Conservation (phyloP, 1,284 basidiomycete species). For the Lentinus polychrous region DNA sequence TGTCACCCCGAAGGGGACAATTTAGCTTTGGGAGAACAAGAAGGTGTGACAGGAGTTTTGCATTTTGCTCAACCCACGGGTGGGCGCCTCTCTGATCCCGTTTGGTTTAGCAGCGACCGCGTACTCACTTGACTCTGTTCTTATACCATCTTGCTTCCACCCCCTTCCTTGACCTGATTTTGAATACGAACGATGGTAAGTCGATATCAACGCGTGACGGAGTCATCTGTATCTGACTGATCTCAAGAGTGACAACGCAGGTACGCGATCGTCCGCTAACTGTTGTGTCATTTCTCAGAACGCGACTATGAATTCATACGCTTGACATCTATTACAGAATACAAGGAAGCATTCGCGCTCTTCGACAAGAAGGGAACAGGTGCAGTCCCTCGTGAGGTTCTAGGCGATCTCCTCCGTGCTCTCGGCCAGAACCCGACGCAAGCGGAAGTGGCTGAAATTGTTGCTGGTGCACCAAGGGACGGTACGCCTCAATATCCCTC, state of each 20-base stretch:
- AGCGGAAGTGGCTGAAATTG: slow-evolving; percentile 86
- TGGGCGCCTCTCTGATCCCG: neutral
- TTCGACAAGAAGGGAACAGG: slow-evolving; percentile 97
- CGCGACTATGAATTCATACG: neutral
- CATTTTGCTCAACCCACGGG: slow-evolving; percentile 4
- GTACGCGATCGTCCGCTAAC: slow-evolving; percentile 22
- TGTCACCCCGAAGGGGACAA: slow-evolving; percentile 9
- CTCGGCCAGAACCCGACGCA: slow-evolving; percentile 98
- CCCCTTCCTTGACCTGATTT: no score
- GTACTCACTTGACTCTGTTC: no score
- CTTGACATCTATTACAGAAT: slow-evolving; percentile 46
- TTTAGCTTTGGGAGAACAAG: neutral
- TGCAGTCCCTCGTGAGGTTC: slow-evolving; percentile 78
- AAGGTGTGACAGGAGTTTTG: neutral
- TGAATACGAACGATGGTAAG: no score
- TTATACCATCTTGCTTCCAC: no score
- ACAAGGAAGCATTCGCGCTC: slow-evolving; percentile 95
- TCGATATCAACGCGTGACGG: no score
- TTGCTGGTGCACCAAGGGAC: slow-evolving; percentile 67
- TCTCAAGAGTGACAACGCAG: slow-evolving; percentile 57
- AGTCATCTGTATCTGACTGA: slow-evolving; percentile 3
- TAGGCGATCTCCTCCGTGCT: slow-evolving; percentile 94
- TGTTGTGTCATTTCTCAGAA: slow-evolving; percentile 4
- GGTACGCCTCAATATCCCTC: slow-evolving; percentile 44
- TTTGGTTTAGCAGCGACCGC: no score